Evolutionary conservation across 2,329 filamentous ascomycete genomes (phyloP).

Genomic region (Huntiella decipiens): DNA sequence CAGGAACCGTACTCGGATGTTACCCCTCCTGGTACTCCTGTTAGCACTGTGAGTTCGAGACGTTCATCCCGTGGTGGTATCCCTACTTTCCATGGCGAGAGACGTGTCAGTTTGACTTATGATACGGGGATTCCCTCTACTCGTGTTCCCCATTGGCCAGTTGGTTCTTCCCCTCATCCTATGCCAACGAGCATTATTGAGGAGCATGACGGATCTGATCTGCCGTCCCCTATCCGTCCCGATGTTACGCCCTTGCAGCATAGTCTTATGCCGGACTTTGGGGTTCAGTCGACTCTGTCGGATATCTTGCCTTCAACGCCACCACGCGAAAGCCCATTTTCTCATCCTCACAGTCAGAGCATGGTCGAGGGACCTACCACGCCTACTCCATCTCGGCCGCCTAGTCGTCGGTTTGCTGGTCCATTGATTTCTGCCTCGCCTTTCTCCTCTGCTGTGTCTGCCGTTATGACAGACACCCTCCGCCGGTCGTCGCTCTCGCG

Average conservation of each 20-base stretch:
- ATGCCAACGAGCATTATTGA: slow-evolving; percentile 1
- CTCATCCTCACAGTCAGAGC: slow-evolving; percentile 3
- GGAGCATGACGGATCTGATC: neutral
- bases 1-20: slow-evolving; percentile 8
- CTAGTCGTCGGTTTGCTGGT: slow-evolving; percentile 24
- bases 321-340: neutral
- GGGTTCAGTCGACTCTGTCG: slow-evolving; percentile 14
- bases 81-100: slow-evolving; percentile 18
- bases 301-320: slow-evolving; percentile 12
- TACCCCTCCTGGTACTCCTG: slow-evolving; percentile 3
- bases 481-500: slow-evolving; percentile 23
- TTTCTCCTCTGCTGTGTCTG: slow-evolving; percentile 38
- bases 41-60: slow-evolving; percentile 20
- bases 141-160: slow-evolving; percentile 15
- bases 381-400: slow-evolving; percentile 15
- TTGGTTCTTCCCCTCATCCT: neutral
- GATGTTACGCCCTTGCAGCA: slow-evolving; percentile 4
- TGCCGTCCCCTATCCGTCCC: slow-evolving; percentile 18
- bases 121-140: slow-evolving; percentile 21
- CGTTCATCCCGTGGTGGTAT: slow-evolving; percentile 23
- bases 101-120: slow-evolving; percentile 20
- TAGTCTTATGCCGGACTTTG: slow-evolving; percentile 15
- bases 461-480: slow-evolving; percentile 36
- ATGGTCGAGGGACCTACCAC: slow-evolving; percentile 14
- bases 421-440: slow-evolving; percentile 40